Base-by-base conservation (phyloP, 2,329 filamentous ascomycete species). In the Monilinia polystroma region DNA sequence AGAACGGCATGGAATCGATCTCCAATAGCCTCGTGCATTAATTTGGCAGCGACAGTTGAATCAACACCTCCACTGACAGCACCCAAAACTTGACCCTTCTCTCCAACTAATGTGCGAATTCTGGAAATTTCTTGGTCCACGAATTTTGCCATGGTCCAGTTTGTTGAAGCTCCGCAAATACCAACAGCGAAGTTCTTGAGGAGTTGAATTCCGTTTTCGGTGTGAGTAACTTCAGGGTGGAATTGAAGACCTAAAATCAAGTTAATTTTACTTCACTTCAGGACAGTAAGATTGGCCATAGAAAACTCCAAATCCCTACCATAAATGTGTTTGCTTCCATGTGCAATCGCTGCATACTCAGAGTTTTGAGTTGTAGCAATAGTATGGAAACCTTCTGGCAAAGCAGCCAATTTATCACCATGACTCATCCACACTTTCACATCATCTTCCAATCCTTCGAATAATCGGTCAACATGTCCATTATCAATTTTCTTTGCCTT, bases 71-170 rank as follows among this genome's bases (percentile, higher is more conserved):
- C 66, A 70, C 85, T 89, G 67, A 92, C 89, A 23, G 90, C 89
- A 68, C 90, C 90, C 71, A 94, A 77, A 64, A 97, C 94, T 75
- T 95, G 94, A 1, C 86, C 93, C 66, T 85, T 89, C 38, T 89
- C 84, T 29, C 95, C 95, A 53, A 97, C 93, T 45, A 97, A 82
- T 38, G 88, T 84, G 41, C 92, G 84, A 75, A 98, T 97, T 67
- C 92, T 85, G 52, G 81, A 79, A 71, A 97, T 91, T 79, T 97
- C 93, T 75, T 91, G 85, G 69, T 91, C 85, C 11, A 91, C 83
- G 75, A 98, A 98, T 73, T 90, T 87, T 67, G 82, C 82, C 93
- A 97, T 97, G 3, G 84, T 88, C 94, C 94, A 98, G 76, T 92
- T 85, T 67, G 87, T 84, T 68, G 83, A 80, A 4, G 90, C 92